Conservation (phyloP, 768 basidiomycete species). For the Tulasnella sp. region DNA sequence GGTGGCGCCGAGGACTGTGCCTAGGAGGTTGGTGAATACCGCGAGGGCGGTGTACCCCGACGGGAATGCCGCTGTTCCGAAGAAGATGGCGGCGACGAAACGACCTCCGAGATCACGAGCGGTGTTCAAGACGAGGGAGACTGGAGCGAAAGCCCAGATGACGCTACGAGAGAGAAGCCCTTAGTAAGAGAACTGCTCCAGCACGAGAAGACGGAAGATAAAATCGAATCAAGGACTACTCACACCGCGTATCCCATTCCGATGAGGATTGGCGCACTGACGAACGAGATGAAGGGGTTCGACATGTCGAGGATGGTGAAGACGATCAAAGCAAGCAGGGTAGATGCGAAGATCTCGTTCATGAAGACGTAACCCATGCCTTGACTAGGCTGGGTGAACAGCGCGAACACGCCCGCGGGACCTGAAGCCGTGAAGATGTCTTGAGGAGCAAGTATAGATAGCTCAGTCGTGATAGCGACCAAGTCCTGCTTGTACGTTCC, state of each 20-base stretch:
- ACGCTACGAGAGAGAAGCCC: background rate
- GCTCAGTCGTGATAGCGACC: background rate
- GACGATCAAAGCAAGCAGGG: too few relatives aligned
- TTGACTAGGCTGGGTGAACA: conserved; percentile 3
- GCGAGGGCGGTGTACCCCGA: background rate
- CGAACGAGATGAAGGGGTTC: background rate
- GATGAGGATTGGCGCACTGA: background rate
- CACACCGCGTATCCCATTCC: too few relatives aligned
- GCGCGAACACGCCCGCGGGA: conserved; percentile 8
- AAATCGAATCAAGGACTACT: too few relatives aligned
- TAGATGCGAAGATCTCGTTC: conserved; percentile 11
- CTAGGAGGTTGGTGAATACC: background rate
- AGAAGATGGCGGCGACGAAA: conserved; percentile 1
- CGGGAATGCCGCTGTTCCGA: conserved; percentile 2
- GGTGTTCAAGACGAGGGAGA: background rate
- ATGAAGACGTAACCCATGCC: background rate
- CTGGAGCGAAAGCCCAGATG: conserved; percentile 4
- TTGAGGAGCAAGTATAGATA: background rate
- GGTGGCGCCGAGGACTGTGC: conserved; percentile 1
- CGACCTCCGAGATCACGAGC: conserved; percentile 12
- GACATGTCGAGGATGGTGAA: background rate
- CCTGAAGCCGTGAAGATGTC: conserved; percentile 2
- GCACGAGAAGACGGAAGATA: too few relatives aligned
- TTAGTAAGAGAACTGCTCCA: background rate
- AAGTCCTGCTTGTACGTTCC: conserved; percentile 3